A percentile compares a stretch with the other conserved stretches of the same genome.
Evolutionary conservation across 2,329 filamentous ascomycete species (phyloP).

Genomic region (Aureobasidium sp.): DNA sequence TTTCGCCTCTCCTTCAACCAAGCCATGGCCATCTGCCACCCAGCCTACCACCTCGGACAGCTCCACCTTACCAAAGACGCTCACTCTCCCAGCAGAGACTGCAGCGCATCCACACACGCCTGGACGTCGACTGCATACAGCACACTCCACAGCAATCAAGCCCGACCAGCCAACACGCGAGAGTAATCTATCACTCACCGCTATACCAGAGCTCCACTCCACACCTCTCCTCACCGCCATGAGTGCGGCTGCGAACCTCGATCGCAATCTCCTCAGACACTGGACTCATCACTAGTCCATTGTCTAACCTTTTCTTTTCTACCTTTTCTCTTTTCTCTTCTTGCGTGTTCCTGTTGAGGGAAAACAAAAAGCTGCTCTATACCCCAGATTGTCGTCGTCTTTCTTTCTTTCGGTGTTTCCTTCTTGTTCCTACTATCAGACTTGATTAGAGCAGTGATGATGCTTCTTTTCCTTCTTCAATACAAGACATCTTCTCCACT

Average conservation of each 20-base stretch:
- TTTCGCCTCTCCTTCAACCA: neutral
- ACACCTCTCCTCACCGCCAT: neutral
- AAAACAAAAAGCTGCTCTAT: neutral
- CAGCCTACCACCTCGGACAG: neutral
- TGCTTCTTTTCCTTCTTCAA: too few relatives aligned
- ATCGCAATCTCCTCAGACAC: neutral
- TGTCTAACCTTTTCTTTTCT: neutral
- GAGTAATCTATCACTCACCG: neutral
- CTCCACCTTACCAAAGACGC: neutral
- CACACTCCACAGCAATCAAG: neutral
- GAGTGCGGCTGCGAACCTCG: neutral
- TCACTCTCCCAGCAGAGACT: neutral
- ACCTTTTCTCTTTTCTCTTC: neutral
- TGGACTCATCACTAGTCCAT: neutral
- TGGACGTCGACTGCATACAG: neutral
- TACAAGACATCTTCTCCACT: too few relatives aligned
- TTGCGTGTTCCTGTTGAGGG: too few relatives aligned
- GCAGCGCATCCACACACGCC: neutral
- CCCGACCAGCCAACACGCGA: neutral
- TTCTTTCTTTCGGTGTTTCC: too few relatives aligned
- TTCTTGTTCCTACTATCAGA: too few relatives aligned
- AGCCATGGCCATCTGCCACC: neutral
- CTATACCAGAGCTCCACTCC: neutral
- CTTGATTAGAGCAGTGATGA: too few relatives aligned
- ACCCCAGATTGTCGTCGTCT: neutral